Percentiles rank a stretch among this genome's conserved stretches.
Conservation (phyloP, 1,284 basidiomycete species). For the Agroathelia rolfsii region DNA sequence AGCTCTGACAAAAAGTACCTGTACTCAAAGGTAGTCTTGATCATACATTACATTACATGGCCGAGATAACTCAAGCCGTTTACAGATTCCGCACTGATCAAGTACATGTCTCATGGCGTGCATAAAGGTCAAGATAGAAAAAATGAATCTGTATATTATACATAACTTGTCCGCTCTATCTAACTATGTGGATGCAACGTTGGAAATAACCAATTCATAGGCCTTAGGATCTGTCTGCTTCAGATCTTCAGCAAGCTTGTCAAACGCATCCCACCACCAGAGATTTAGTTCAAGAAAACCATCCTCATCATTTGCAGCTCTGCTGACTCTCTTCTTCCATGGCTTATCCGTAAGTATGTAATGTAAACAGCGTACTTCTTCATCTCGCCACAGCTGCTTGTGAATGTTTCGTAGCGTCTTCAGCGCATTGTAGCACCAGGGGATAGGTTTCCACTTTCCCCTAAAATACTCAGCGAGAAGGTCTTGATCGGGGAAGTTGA, state of each 20-base stretch:
- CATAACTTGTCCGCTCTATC: too few species aligned
- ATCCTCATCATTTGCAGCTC: too few species aligned
- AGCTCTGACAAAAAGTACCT: constrained; percentile 69
- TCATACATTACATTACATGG: too few species aligned
- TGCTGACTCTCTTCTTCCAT: constrained; percentile 44
- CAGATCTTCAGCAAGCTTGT: constrained; percentile 40
- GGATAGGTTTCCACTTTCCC: constrained; percentile 64
- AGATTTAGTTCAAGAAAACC: constrained; percentile 40
- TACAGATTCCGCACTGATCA: constrained; percentile 84
- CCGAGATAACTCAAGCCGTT: constrained; percentile 9
- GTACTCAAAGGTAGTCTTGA: constrained; percentile 71
- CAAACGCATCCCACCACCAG: constrained; percentile 75
- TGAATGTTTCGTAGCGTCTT: constrained; percentile 71
- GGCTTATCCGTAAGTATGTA: constrained; percentile 73
- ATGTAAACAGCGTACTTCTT: constrained; percentile 67
- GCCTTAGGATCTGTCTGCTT: constrained; percentile 33
- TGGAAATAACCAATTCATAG: constrained; percentile 41
- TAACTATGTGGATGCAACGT: constrained; percentile 29
- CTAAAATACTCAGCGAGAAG: constrained; percentile 75
- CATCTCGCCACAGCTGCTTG: constrained; percentile 64
- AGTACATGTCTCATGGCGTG: constrained; percentile 81
- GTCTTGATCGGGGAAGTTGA: constrained; percentile 90
- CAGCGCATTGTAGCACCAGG: constrained; percentile 82
- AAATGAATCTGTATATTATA: too few species aligned
- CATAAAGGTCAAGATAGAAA: constrained; percentile 25